phyloP scores from a whole-genome alignment of 495 filamentous ascomycete genomes.

The Daldinia bambusicola region DNA sequence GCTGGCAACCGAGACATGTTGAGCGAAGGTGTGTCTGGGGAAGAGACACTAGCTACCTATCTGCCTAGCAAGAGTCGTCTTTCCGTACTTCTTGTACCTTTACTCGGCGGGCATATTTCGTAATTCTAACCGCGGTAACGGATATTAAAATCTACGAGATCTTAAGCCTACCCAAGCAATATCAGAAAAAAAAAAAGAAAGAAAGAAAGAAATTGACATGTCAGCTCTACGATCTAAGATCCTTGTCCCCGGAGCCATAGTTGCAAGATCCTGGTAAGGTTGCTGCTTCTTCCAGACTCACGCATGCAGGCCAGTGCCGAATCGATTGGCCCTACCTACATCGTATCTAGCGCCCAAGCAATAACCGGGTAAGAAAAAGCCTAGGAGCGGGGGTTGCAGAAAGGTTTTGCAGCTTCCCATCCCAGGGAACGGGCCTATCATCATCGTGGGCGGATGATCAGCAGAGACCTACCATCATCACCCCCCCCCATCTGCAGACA shows the following conservation, averaged over 20 bases:
- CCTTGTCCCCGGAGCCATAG: constrained; percentile 22
- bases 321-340: constrained; percentile 20
- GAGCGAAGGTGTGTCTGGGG: constrained; percentile 30
- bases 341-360: constrained; percentile 6
- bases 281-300: constrained; percentile 21
- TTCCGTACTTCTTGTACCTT: not conserved
- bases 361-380: not conserved
- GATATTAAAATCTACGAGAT: constrained; percentile 4
- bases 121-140: constrained; percentile 3
- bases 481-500: constrained; percentile 15
- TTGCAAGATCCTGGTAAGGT: constrained; percentile 22
- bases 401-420: constrained; percentile 16
- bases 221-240: constrained; percentile 34
- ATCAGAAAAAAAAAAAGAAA: constrained; percentile 2
- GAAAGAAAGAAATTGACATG: constrained; percentile 25
- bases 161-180: constrained; percentile 4
- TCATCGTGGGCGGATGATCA: constrained; percentile 12
- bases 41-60: constrained; percentile 4
- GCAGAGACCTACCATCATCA: constrained; percentile 1
- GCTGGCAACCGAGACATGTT: constrained; percentile 27
- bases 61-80: not conserved
- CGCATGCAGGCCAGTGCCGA: constrained; percentile 18
- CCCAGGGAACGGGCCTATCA: constrained; percentile 23
- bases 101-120: constrained; percentile 2
- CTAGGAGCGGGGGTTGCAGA: constrained; percentile 17